Evolutionary conservation across 352 stramenopile species (phyloP).

Genomic region (Nothophytophthora sp.): DNA sequence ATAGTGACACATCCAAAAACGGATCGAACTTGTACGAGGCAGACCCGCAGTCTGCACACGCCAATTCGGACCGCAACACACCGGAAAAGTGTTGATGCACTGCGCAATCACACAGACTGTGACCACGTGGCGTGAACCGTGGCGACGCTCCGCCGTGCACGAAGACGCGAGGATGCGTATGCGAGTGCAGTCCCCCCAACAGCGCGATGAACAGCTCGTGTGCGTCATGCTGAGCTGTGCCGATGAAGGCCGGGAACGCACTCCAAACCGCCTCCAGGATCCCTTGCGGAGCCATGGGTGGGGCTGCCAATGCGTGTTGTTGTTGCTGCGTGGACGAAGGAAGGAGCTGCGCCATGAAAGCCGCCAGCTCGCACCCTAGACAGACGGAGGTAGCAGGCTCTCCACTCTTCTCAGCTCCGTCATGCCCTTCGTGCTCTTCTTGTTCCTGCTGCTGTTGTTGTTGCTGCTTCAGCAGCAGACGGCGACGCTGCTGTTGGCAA

Average conservation of each 20-base stretch:
- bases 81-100: conserved; percentile 77
- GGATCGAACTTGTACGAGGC: conserved; percentile 67
- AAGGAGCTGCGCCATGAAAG: conserved; percentile 41
- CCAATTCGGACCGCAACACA: conserved; percentile 57
- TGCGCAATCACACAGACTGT: conserved; percentile 67
- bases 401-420: conserved; percentile 2
- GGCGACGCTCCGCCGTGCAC: conserved; percentile 44
- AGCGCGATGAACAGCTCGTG: conserved; percentile 75
- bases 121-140: conserved; percentile 54
- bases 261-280: conserved; percentile 65
- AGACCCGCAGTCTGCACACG: conserved; percentile 51
- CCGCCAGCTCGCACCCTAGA: conserved; percentile 60
- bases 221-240: conserved; percentile 74
- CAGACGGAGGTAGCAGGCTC: conserved; percentile 37
- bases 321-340: conserved; percentile 12
- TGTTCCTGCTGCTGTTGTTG: conserved; percentile 16
- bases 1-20: conserved; percentile 75
- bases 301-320: conserved; percentile 10
- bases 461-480: conserved; percentile 28
- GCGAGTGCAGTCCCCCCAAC: conserved; percentile 56
- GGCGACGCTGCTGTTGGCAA: conserved; percentile 52
- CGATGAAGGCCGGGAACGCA: conserved; percentile 53
- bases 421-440: not conserved
- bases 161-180: conserved; percentile 54
- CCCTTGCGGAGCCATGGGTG: conserved; percentile 58